phyloP scores from a whole-genome alignment of 1,284 basidiomycete species.

The Porodaedalea pini region DNA sequence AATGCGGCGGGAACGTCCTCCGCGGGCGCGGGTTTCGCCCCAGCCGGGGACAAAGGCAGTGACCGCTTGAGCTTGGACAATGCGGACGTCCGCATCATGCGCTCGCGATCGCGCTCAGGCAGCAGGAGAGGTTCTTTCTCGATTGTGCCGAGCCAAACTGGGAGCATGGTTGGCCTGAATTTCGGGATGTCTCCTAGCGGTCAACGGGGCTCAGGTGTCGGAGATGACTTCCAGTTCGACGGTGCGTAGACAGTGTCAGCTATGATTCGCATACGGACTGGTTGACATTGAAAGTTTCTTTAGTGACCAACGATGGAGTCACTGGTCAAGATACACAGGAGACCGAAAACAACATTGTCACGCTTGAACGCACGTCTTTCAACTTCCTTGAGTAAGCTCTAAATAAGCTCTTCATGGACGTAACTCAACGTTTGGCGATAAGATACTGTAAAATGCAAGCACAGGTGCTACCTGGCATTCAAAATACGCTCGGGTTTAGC shows the following conservation, averaged over 20 bases:
- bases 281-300: not conserved
- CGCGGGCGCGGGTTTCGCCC: conserved; percentile 36
- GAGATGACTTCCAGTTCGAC: conserved; percentile 63
- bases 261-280: not conserved
- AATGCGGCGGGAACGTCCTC: conserved; percentile 68
- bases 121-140: conserved; percentile 33
- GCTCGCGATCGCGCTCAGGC: conserved; percentile 43
- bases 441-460: conserved; percentile 78
- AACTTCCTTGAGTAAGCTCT: conserved; percentile 72
- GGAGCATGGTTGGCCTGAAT: conserved; percentile 36
- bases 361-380: conserved; percentile 68
- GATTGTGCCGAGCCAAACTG: conserved; percentile 42
- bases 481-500: conserved; percentile 55
- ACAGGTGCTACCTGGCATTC: conserved; percentile 47
- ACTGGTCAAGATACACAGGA: conserved; percentile 44
- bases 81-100: conserved; percentile 45
- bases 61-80: conserved; percentile 47
- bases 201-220: conserved; percentile 34
- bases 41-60: conserved; percentile 34
- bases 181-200: conserved; percentile 45
- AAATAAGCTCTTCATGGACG: not conserved
- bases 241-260: conserved; percentile 37
- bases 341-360: conserved; percentile 50
- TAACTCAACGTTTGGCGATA: conserved; percentile 13
- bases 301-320: conserved; percentile 31